Evolutionary conservation across 768 basidiomycete species (phyloP).

Genomic region (Russula foetens): DNA sequence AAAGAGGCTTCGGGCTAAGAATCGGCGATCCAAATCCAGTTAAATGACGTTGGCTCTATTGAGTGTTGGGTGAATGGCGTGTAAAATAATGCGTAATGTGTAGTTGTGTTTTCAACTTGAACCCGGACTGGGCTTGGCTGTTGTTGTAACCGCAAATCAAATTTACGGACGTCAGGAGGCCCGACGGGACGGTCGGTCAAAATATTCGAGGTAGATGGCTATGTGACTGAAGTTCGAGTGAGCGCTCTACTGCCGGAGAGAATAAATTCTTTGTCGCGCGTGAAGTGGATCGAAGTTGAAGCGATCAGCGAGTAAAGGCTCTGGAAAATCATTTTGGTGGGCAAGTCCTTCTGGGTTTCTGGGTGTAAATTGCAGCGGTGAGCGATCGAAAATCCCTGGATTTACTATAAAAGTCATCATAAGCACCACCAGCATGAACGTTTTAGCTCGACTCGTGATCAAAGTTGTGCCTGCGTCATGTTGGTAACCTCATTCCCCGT

Average conservation of each 20-base stretch:
- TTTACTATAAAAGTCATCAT: too few relatives aligned
- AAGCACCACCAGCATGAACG: not conserved
- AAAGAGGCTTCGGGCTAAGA: too few relatives aligned
- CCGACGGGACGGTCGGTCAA: not conserved
- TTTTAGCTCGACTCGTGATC: not conserved
- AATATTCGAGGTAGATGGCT: not conserved
- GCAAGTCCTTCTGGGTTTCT: too few relatives aligned
- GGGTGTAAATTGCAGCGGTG: not conserved
- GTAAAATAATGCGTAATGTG: too few relatives aligned
- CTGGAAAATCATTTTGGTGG: too few relatives aligned
- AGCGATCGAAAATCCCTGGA: not conserved
- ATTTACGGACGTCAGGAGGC: too few relatives aligned
- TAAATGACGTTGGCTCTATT: not conserved
- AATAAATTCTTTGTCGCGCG: too few relatives aligned
- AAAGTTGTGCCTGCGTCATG: not conserved
- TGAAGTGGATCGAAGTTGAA: not conserved
- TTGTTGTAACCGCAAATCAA: not conserved
- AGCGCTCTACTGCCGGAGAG: too few relatives aligned
- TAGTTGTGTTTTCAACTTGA: too few relatives aligned
- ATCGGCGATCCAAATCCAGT: too few relatives aligned
- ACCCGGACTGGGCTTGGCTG: not conserved
- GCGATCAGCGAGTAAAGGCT: not conserved
- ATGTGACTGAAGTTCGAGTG: too few relatives aligned
- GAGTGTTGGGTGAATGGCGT: too few relatives aligned
- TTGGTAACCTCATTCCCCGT: not conserved